phyloP scores from a whole-genome alignment of 495 filamentous ascomycete genomes.

The Penicillium cosmopolitanum region DNA sequence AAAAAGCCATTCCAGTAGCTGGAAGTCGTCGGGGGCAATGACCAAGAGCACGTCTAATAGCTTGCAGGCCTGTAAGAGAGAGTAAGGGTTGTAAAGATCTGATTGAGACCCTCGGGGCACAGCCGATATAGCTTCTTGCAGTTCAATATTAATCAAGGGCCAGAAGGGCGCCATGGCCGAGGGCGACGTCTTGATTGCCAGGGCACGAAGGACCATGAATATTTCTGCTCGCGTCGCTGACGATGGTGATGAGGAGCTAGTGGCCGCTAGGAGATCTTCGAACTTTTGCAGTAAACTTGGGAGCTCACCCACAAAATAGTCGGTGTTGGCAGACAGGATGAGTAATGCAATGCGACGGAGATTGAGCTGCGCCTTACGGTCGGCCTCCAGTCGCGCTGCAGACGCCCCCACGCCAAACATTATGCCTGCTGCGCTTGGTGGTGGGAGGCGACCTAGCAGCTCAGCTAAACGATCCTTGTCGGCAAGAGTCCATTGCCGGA shows the following conservation, averaged over 20 bases:
- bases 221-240: conserved; percentile 86
- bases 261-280: conserved; percentile 84
- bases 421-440: conserved; percentile 93
- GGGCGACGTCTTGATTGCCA: conserved; percentile 74
- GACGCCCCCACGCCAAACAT: conserved; percentile 97
- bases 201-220: conserved; percentile 83
- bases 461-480: conserved; percentile 91
- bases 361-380: conserved; percentile 90
- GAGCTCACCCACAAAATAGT: conserved; percentile 80
- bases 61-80: conserved; percentile 88
- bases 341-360: conserved; percentile 80
- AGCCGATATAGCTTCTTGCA: conserved; percentile 80
- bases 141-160: conserved; percentile 86
- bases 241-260: conserved; percentile 86
- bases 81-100: conserved; percentile 75
- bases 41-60: conserved; percentile 83
- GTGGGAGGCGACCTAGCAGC: conserved; percentile 72
- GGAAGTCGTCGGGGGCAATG: conserved; percentile 92
- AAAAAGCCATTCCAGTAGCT: conserved; percentile 94
- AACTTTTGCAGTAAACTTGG: conserved; percentile 77
- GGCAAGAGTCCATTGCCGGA: conserved; percentile 77
- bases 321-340: conserved; percentile 70
- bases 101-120: conserved; percentile 69
- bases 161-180: conserved; percentile 82
- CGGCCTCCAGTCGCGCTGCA: conserved; percentile 90